A percentile compares a stretch with the other conserved stretches of the same genome.
These are phyloP conservation scores for Xylariaceae sp. DNA, from an alignment of 2,329 filamentous ascomycete genomes.

Conservation along the genomic window DNA sequence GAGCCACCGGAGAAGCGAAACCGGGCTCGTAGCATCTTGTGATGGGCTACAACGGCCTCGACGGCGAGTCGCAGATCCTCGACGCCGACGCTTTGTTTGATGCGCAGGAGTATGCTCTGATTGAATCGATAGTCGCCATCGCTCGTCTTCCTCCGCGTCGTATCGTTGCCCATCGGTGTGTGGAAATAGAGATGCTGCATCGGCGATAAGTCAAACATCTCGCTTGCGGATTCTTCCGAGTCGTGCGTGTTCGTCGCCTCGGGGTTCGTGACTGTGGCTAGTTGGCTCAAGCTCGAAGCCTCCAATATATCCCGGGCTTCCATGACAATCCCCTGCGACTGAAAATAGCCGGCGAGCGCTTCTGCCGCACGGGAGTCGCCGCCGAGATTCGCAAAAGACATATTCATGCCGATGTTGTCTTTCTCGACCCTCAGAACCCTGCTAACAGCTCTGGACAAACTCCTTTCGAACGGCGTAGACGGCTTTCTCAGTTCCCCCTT, in stretches of 20 bases:
- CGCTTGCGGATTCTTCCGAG: conserved; percentile 33
- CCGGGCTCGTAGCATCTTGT: conserved; percentile 47
- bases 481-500: conserved; percentile 35
- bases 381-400: conserved; percentile 37
- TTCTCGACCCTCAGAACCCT: conserved; percentile 36
- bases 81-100: conserved; percentile 38
- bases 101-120: conserved; percentile 44
- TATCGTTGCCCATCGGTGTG: conserved; percentile 39
- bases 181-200: conserved; percentile 52
- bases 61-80: conserved; percentile 45
- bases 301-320: conserved; percentile 36
- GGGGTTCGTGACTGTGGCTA: conserved; percentile 35
- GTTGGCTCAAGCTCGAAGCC: conserved; percentile 35
- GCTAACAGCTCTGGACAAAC: conserved; percentile 37
- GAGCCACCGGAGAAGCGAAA: conserved; percentile 37
- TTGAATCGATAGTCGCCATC: conserved; percentile 45
- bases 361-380: conserved; percentile 38
- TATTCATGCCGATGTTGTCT: conserved; percentile 40
- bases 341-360: conserved; percentile 37
- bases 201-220: conserved; percentile 44
- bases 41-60: conserved; percentile 44
- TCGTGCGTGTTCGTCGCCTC: conserved; percentile 29
- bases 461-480: conserved; percentile 35
- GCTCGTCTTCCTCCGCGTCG: conserved; percentile 26
- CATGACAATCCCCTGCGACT: conserved; percentile 36